Percentiles rank a stretch among this genome's conserved stretches.
Conservation (phyloP, 1,139 yeast genomes). For the Tardiomyces depauwii region DNA sequence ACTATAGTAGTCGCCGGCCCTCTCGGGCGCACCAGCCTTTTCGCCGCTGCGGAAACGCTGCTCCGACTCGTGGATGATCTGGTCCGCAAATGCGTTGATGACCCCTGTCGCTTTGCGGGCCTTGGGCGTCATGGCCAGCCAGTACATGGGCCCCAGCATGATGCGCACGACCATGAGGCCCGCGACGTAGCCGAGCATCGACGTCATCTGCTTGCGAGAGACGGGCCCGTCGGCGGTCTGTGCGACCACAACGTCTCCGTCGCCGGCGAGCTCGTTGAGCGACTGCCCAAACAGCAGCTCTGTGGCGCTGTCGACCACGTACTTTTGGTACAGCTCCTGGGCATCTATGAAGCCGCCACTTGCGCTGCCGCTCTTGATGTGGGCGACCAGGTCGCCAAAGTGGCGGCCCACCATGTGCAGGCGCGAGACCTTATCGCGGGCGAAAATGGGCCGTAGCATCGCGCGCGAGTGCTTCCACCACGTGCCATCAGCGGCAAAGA, state of each 20-base stretch:
- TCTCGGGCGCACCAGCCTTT: slow-evolving; percentile 11
- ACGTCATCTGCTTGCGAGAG: neutral
- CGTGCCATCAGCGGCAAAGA: slow-evolving; percentile 42
- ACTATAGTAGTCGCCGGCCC: slow-evolving; percentile 21
- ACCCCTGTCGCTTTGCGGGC: slow-evolving; percentile 19
- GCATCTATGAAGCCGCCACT: slow-evolving; percentile 29
- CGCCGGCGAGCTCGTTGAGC: slow-evolving; percentile 24
- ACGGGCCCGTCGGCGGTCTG: slow-evolving; percentile 13
- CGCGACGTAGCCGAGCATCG: neutral
- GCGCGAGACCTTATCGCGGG: slow-evolving; percentile 43
- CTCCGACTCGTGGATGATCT: slow-evolving; percentile 19
- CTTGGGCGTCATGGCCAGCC: slow-evolving; percentile 23
- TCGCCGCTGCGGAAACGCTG: slow-evolving; percentile 19
- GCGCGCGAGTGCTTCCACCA: slow-evolving; percentile 51
- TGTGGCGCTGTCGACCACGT: slow-evolving; percentile 46
- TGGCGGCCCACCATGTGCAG: slow-evolving; percentile 39
- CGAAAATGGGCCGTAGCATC: slow-evolving; percentile 47
- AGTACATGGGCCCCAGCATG: slow-evolving; percentile 27
- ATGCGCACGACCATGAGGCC: slow-evolving; percentile 17
- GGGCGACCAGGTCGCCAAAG: slow-evolving; percentile 29
- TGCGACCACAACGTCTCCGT: slow-evolving; percentile 25
- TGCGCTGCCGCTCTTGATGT: slow-evolving; percentile 18
- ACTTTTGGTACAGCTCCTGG: slow-evolving; percentile 36
- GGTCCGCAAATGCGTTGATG: slow-evolving; percentile 4
- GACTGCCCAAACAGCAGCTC: slow-evolving; percentile 40